Evolutionary conservation across 75 land plant species (phyloP), one percentile per base, ranked within the genome.

Genomic region (Pseudotsuga menziesii): DNA sequence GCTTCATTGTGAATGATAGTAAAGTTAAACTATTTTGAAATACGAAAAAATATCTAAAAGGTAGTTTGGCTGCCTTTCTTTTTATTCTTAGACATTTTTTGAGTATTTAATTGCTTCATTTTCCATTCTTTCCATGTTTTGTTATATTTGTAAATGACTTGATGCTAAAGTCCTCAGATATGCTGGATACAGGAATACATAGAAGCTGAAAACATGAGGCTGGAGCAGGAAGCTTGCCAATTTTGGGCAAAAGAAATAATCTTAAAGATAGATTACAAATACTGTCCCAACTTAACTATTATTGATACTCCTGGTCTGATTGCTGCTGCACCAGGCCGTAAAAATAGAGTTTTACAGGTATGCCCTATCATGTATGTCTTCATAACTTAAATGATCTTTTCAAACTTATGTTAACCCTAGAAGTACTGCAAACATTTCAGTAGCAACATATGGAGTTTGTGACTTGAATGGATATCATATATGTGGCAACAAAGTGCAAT

Each of bases 261-360:
- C 15, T 83, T 96, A 14, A 90, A 82, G 64, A 84, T 96, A 56
- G 97, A 94, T 70, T 96, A 92, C 63, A 96, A 96, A 63, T 87
- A 83, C 75, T 96, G 99, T 56, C 99, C 97, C n/a, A 96, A 96
- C 79, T 89, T 96, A 55, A 96, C 99, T 23, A 94, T 96, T 60
- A 96, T 96, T 29, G 99, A 96, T 78, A 96, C 98, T 23, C 99
- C 99, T 56, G 99, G 99, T 7, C 94, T 96, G 54, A 90, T 94
- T 87, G 88, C 96, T 82, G 93, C 99, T 77, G 93, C 97, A n/a
- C 97, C 99, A 11, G 93, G 88, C 54, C 89, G 87, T 3, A 96
- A 96, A 76, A 96, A 92, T 64, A 85, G 88, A 13, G 73, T 85
- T 26, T 81, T 96, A n/a, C 95, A 92, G 97, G 99, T 96, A 72